Percentiles rank a stretch among this genome's conserved stretches.
These are phyloP conservation scores for Cladophialophora psammophila DNA, from an alignment of 2,329 filamentous ascomycete species.

Conservation along the genomic window DNA sequence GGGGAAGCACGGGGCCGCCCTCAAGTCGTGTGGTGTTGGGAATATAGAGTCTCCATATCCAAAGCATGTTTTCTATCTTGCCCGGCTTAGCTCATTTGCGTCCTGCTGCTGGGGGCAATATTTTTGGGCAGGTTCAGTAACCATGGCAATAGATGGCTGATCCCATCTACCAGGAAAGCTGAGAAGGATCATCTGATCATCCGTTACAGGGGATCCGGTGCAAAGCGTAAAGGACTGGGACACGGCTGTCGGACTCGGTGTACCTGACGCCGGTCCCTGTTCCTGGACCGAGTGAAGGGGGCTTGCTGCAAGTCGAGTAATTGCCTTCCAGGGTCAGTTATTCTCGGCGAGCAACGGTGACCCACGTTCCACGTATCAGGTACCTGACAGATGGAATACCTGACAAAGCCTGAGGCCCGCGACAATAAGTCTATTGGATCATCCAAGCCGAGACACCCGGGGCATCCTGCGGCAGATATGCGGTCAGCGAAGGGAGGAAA, in stretches of 20 bases:
- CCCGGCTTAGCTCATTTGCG: conserved; percentile 1
- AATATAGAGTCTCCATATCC: not conserved
- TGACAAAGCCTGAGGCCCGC: not conserved
- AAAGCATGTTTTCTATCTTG: not conserved
- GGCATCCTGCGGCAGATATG: conserved; percentile 15
- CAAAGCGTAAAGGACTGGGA: not conserved
- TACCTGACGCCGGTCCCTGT: conserved; percentile 25
- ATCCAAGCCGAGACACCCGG: conserved; percentile 17
- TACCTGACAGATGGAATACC: conserved; percentile 13
- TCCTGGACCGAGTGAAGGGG: conserved; percentile 19
- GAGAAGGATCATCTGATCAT: conserved; percentile 14
- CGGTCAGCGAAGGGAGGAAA: conserved; percentile 19
- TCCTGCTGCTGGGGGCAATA: not conserved
- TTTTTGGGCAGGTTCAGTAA: not conserved
- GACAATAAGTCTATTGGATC: conserved; percentile 11
- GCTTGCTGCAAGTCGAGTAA: not conserved
- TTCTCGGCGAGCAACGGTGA: not conserved
- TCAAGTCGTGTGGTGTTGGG: not conserved
- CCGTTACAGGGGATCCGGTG: not conserved
- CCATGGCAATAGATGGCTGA: not conserved
- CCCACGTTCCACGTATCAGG: conserved; percentile 9
- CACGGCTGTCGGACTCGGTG: conserved; percentile 11
- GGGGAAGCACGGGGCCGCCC: not conserved
- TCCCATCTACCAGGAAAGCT: not conserved
- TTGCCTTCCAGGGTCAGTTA: conserved; percentile 1